Conservation (phyloP, 176 grass and related monocot genomes). For the Oropetium thomaeum region DNA sequence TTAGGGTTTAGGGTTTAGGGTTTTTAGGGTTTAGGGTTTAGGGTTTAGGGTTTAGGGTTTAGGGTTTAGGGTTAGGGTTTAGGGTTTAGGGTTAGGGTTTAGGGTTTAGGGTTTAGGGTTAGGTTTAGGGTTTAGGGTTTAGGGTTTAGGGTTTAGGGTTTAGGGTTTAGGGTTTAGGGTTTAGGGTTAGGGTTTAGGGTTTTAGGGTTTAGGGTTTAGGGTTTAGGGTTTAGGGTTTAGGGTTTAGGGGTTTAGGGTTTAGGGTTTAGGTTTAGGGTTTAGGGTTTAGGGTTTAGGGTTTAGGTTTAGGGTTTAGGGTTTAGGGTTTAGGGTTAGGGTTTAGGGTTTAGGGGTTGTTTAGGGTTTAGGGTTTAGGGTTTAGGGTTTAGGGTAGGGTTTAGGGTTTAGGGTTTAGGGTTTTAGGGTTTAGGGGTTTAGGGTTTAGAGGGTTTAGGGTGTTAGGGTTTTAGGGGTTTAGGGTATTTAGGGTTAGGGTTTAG, state of each 20-base stretch:
- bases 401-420: constrained; percentile 15
- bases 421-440: neutral
- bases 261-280: no score
- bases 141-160: neutral
- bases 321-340: neutral
- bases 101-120: neutral
- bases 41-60: neutral
- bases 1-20: neutral
- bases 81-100: neutral
- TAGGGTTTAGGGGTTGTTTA: neutral
- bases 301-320: neutral
- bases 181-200: neutral
- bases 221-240: neutral
- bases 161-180: constrained; percentile 4
- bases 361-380: neutral
- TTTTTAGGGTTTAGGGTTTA: neutral
- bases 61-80: neutral
- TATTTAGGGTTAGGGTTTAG: neutral
- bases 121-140: neutral
- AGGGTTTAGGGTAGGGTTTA: constrained; percentile 3
- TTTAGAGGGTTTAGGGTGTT: constrained; percentile 5
- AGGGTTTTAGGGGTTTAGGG: constrained; percentile 4
- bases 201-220: neutral
- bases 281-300: neutral
- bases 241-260: neutral